These are phyloP conservation scores for Edaphochlamys debaryana DNA, from an alignment of 139 green algal genomes.

Conservation along the genomic window DNA sequence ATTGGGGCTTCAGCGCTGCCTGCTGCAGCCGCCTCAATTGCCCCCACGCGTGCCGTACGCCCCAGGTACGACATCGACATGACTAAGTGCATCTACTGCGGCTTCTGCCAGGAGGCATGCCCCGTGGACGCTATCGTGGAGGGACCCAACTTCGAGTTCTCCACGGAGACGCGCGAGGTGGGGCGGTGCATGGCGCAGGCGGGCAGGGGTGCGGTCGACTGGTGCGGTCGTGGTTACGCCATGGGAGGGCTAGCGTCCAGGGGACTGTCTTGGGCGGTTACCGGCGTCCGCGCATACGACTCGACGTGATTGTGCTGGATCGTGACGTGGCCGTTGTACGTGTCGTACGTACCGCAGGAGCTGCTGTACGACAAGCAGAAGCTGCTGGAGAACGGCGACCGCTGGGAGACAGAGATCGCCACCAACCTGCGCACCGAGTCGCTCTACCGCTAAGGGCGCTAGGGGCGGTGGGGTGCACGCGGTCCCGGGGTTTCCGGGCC, in stretches of 20 bases:
- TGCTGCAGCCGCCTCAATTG: too few relatives aligned
- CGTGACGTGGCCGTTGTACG: too few relatives aligned
- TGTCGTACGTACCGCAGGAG: too few relatives aligned
- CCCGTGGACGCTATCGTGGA: constrained; percentile 99
- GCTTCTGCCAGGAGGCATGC: constrained; percentile 97
- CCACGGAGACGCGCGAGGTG: constrained; percentile 94
- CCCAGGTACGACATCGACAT: constrained; percentile 99
- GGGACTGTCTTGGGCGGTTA: too few relatives aligned
- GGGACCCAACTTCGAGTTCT: constrained; percentile 98
- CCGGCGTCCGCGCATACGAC: too few relatives aligned
- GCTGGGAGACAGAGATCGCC: constrained; percentile 98
- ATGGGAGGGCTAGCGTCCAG: too few relatives aligned
- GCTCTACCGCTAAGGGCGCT: constrained; percentile 82
- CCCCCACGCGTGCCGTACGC: too few relatives aligned
- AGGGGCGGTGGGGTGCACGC: too few relatives aligned
- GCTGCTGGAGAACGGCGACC: constrained; percentile 96
- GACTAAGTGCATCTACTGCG: constrained; percentile 99
- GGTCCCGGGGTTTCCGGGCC: too few relatives aligned
- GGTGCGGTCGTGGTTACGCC: too few relatives aligned
- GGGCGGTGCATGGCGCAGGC: not conserved
- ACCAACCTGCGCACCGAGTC: constrained; percentile 87
- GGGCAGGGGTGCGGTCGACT: not conserved
- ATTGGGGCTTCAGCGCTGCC: too few relatives aligned
- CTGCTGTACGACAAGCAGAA: constrained; percentile 99
- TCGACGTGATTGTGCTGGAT: too few relatives aligned